Evolutionary conservation across 2,329 filamentous ascomycete species (phyloP).

Genomic region (Sporothrix brunneoviolacea): DNA sequence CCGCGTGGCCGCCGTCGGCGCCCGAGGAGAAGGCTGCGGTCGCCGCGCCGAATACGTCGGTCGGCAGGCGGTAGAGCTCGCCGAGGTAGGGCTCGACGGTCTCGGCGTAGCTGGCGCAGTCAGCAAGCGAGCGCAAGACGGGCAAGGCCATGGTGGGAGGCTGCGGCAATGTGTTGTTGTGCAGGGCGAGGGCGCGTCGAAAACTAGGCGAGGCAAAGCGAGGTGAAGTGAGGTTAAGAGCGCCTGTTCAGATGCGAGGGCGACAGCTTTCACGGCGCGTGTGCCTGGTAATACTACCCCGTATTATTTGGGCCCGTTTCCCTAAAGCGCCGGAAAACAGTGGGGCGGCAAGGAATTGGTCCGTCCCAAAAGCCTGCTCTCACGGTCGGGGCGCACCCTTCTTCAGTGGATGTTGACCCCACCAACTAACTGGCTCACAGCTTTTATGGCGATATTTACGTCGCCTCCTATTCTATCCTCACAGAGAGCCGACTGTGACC

Average conservation of each 20-base stretch:
- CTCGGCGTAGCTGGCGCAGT: constrained; percentile 69
- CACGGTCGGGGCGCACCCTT: too few relatives aligned
- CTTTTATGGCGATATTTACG: too few relatives aligned
- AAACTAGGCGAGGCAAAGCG: not conserved
- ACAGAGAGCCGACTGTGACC: not conserved
- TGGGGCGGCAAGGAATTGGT: constrained; percentile 6
- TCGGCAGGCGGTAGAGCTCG: constrained; percentile 64
- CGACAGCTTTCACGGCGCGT: not conserved
- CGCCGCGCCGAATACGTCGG: constrained; percentile 53
- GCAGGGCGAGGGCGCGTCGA: not conserved
- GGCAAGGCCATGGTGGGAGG: constrained; percentile 72
- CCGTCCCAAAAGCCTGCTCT: too few relatives aligned
- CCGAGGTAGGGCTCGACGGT: constrained; percentile 69
- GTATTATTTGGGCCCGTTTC: constrained; percentile 2
- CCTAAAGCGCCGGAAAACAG: not conserved
- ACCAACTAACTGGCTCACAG: too few relatives aligned
- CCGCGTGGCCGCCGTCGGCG: not conserved
- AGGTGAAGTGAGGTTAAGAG: not conserved
- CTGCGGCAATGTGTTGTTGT: not conserved
- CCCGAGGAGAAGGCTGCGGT: constrained; percentile 45
- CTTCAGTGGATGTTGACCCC: too few relatives aligned
- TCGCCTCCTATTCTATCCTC: too few relatives aligned
- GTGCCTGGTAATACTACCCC: constrained; percentile 8
- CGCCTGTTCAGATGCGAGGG: not conserved
- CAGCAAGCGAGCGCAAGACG: constrained; percentile 58